Evolutionary conservation across 1,284 basidiomycete species (phyloP).

Genomic region (Ganoderma lingzhi): DNA sequence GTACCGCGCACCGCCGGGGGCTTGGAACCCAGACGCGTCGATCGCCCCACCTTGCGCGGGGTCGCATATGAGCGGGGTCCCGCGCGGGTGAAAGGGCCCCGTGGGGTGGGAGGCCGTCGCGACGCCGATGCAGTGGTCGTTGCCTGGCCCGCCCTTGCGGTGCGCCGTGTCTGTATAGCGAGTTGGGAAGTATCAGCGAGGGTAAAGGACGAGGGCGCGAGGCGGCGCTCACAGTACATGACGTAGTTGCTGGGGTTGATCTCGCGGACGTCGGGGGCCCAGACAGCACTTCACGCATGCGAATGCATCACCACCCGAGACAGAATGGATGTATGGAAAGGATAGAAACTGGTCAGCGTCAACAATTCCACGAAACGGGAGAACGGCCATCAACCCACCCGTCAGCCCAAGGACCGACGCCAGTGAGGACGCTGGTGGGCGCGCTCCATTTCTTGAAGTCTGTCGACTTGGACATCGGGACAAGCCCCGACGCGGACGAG

Average conservation of each 20-base stretch:
- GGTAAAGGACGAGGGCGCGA: neutral
- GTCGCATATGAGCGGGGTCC: slow-evolving; percentile 31
- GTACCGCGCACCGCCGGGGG: slow-evolving; percentile 29
- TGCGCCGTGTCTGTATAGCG: slow-evolving; percentile 28
- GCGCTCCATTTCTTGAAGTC: slow-evolving; percentile 13
- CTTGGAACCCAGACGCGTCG: slow-evolving; percentile 34
- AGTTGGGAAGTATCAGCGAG: neutral
- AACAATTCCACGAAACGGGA: too few relatives aligned
- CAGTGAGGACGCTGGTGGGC: neutral
- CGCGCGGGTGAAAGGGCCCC: slow-evolving; percentile 34
- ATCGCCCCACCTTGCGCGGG: slow-evolving; percentile 34
- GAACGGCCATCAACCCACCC: neutral
- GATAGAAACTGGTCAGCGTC: neutral
- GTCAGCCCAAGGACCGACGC: neutral
- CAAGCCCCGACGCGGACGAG: slow-evolving; percentile 7
- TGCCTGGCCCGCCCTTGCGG: slow-evolving; percentile 7
- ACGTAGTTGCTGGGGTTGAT: slow-evolving; percentile 13
- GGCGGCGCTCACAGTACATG: slow-evolving; percentile 15
- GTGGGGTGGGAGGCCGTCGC: slow-evolving; percentile 30
- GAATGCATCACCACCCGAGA: neutral
- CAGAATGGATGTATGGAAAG: neutral
- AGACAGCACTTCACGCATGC: neutral
- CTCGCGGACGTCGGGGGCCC: slow-evolving; percentile 18
- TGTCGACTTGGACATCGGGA: slow-evolving; percentile 13
- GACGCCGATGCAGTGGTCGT: slow-evolving; percentile 30